Percentiles rank a stretch among this genome's conserved stretches.
Conservation (phyloP, 2,329 filamentous ascomycete species). For the Talaromyces amestolkiae region DNA sequence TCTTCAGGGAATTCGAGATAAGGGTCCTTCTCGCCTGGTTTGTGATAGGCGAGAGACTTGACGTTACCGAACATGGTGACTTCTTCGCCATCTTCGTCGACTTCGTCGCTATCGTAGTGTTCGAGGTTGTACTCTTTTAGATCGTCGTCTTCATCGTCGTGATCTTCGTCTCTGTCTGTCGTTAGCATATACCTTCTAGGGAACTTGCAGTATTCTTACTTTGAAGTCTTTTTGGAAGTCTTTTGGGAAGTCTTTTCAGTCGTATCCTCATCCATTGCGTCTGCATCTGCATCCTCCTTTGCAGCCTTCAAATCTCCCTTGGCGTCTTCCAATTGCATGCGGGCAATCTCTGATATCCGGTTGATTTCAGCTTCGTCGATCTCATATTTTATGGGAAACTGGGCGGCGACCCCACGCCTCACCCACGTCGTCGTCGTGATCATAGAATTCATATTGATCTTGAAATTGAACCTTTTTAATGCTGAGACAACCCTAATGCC, state of each 20-base stretch:
- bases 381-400: conserved; percentile 71
- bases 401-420: conserved; percentile 71
- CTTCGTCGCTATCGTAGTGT: conserved; percentile 84
- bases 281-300: conserved; percentile 49
- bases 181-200: neutral
- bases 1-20: conserved; percentile 86
- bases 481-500: neutral
- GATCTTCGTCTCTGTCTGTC: conserved; percentile 33
- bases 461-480: neutral
- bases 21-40: conserved; percentile 89
- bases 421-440: conserved; percentile 76
- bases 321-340: conserved; percentile 84
- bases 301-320: conserved; percentile 80
- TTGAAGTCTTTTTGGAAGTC: conserved; percentile 20
- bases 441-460: conserved; percentile 53
- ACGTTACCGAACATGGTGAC: conserved; percentile 95
- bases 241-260: conserved; percentile 21
- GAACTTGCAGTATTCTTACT: neutral
- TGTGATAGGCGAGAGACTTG: conserved; percentile 89
- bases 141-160: conserved; percentile 84
- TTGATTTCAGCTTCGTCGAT: conserved; percentile 73
- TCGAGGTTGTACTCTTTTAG: conserved; percentile 95
- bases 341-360: conserved; percentile 70
- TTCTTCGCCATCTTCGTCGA: conserved; percentile 64
- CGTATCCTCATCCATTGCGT: conserved; percentile 31